Conservation (phyloP, 2,329 filamentous ascomycete species). For the Leptosphaerulina australis region DNA sequence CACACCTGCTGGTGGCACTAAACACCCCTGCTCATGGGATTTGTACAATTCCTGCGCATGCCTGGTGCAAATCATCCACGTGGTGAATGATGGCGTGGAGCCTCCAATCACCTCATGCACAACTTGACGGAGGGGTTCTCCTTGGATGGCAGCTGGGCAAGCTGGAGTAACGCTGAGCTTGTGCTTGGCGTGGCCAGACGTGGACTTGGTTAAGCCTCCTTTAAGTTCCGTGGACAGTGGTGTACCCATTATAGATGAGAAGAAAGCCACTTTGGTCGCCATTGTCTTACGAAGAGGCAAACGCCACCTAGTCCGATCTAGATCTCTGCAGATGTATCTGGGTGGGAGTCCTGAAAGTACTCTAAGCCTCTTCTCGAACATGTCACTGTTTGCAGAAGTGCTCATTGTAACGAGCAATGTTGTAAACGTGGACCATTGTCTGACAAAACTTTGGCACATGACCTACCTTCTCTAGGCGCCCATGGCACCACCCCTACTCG, state of each 20-base stretch:
- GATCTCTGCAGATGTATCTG: constrained; percentile 2
- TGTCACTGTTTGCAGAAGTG: constrained; percentile 3
- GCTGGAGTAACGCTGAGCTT: constrained; percentile 2
- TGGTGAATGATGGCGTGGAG: constrained; percentile 11
- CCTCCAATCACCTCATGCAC: constrained; percentile 3
- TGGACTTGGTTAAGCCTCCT: constrained; percentile 13
- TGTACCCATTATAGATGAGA: constrained; percentile 5
- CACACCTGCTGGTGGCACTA: constrained; percentile 8
- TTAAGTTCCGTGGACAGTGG: constrained; percentile 9
- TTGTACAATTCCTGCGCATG: constrained; percentile 2
- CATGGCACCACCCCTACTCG: constrained; percentile 5
- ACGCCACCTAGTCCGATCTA: constrained; percentile 12
- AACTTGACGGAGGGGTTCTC: constrained; percentile 3
- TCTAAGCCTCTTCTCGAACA: not conserved
- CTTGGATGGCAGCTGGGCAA: constrained; percentile 2
- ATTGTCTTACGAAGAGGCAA: constrained; percentile 5
- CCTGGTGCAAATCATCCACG: constrained; percentile 11
- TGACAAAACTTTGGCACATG: constrained; percentile 11
- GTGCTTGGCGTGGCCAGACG: constrained; percentile 6
- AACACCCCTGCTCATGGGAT: constrained; percentile 1
- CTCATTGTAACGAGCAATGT: constrained; percentile 1
- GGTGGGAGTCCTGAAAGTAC: constrained; percentile 6
- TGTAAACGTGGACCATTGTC: constrained; percentile 3
- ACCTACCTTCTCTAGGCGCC: not conserved
- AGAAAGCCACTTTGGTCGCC: not conserved